Percentiles rank a stretch among this genome's conserved stretches.
phyloP scores from a whole-genome alignment of 2,329 filamentous ascomycete genomes.

The Orbilia oligospora region DNA sequence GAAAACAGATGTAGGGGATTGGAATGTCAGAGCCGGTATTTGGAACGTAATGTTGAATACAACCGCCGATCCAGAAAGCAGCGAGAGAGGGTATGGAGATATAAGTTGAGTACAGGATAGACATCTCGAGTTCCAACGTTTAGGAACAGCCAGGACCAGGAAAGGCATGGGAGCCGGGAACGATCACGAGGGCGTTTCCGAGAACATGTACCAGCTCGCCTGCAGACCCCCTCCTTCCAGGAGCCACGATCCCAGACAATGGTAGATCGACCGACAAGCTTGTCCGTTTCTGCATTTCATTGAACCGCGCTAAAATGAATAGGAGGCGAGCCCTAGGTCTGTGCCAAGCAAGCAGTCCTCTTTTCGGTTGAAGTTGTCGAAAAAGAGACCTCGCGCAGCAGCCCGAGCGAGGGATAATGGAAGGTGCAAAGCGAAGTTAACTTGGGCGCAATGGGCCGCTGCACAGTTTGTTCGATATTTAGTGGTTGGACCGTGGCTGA shows the following conservation, averaged over 20 bases:
- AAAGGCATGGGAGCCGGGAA: slow-evolving; percentile 37
- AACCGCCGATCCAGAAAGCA: slow-evolving; percentile 3
- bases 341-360: slow-evolving; percentile 47
- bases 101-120: slow-evolving; percentile 22
- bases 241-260: slow-evolving; percentile 36
- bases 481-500: slow-evolving; percentile 51
- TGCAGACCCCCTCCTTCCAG: slow-evolving; percentile 46
- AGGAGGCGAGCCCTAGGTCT: slow-evolving; percentile 51
- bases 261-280: slow-evolving; percentile 44
- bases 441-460: slow-evolving; percentile 32
- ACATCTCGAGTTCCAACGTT: slow-evolving; percentile 30
- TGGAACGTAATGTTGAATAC: slow-evolving; percentile 3
- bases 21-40: slow-evolving; percentile 5
- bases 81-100: slow-evolving; percentile 44
- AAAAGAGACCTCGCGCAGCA: slow-evolving; percentile 31
- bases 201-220: slow-evolving; percentile 44
- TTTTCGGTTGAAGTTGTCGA: slow-evolving; percentile 59
- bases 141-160: slow-evolving; percentile 33
- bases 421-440: slow-evolving; percentile 21
- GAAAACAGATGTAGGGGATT: no score
- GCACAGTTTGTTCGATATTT: slow-evolving; percentile 53
- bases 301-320: slow-evolving; percentile 44
- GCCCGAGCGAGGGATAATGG: slow-evolving; percentile 26
- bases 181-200: slow-evolving; percentile 53
- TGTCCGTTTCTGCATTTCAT: slow-evolving; percentile 53